phyloP scores from a whole-genome alignment of 2,329 filamentous ascomycete species.

The Calonectria naviculata region DNA sequence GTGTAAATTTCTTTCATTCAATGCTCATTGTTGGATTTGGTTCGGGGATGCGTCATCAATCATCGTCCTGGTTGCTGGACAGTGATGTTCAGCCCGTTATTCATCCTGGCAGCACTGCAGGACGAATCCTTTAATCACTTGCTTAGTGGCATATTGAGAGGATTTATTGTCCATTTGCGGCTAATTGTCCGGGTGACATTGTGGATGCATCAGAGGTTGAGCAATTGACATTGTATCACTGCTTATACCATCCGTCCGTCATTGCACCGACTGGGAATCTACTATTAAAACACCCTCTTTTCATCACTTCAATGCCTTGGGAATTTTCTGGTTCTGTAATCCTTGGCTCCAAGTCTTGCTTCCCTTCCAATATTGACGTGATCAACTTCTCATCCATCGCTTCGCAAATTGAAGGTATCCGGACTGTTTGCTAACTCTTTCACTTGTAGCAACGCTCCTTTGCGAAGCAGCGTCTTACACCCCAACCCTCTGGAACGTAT shows the following conservation, averaged over 20 bases:
- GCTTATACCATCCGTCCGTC: slow-evolving; percentile 6
- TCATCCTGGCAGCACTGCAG: background rate
- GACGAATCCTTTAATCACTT: background rate
- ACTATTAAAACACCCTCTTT: background rate
- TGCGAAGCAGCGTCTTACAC: slow-evolving; percentile 20
- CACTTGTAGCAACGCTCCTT: slow-evolving; percentile 1
- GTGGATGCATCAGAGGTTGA: background rate
- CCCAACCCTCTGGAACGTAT: slow-evolving; percentile 37
- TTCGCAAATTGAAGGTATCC: background rate
- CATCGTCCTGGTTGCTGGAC: background rate
- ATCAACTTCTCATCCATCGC: background rate
- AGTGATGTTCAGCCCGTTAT: background rate
- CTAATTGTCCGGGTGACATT: background rate
- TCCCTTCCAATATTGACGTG: background rate
- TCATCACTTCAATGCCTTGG: background rate
- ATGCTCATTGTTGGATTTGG: background rate
- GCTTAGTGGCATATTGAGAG: background rate
- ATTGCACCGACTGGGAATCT: background rate
- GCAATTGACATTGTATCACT: slow-evolving; percentile 20
- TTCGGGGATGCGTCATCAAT: background rate
- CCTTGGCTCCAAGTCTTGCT: background rate
- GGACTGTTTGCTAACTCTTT: slow-evolving; percentile 7
- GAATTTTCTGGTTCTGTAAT: background rate
- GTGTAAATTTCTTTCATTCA: slow-evolving; percentile 8
- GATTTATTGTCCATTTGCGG: background rate